Evolutionary conservation across 371 early-diverging fungal species (phyloP), one percentile per base, ranked within the genome.

Genomic region (Mucor lusitanicus): DNA sequence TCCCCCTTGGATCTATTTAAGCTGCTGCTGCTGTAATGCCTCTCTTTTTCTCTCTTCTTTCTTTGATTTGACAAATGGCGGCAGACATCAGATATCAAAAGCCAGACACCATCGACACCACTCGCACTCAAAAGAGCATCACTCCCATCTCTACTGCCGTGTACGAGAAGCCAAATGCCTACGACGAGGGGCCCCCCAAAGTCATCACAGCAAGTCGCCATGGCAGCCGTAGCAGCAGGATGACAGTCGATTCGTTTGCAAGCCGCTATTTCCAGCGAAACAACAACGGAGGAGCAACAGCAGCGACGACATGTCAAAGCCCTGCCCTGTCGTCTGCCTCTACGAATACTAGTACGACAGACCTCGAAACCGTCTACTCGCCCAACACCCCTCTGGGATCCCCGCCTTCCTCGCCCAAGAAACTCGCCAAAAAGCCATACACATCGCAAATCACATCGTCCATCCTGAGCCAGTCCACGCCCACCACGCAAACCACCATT

Each of bases 161-260:
- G n/a, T 73, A 73, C 40, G 69, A 73, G 44, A 73, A 73, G 19
- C 73, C 73, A 40, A 69, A 73, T 53, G 73, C 73, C 6, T 73
- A 73, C 57, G 73, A 73, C 33, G 70, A 73, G 48, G 58, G 55
- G 11, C 64, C 67, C 8, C 60, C 68, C 3, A 44, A 56, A 2
- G 56, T 71, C 1, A 59, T 65, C 12, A 71, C 71, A 25, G 71
- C 71, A 12, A 71, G 72, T 35, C 68, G 72, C 6, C 72, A 71
- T 44, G 64, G 64, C 15, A 71, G 72, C 50, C 54, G 64, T 9
- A 71, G 72, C 21, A 69, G 70, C 23, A 55, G 64, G 48, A 68
- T 62, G 53, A 68, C 65, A 9, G 33, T 65, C 9, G 69, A 68
- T 54, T 65, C 69, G 11, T 72, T 40, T 35, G 42, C 64, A 28